Percentiles rank a stretch among this genome's conserved stretches.
Conservation (phyloP, 2,329 filamentous ascomycete genomes). For the Epichloe glyceriae region DNA sequence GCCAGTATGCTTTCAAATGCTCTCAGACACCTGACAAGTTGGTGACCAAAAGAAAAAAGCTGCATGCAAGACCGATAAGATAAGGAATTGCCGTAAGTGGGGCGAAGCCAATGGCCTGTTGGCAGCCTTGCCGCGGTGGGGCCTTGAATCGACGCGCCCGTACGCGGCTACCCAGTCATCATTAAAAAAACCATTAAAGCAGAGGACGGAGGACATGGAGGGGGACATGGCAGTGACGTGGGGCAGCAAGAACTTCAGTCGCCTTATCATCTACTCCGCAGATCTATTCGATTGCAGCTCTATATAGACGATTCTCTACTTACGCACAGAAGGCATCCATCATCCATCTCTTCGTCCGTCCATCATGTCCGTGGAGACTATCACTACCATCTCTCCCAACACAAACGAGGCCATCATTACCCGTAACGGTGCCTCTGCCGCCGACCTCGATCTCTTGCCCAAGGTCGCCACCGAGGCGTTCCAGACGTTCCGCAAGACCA, state of each 20-base stretch:
- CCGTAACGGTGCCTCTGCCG: conserved; percentile 57
- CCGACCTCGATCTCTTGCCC: conserved; percentile 61
- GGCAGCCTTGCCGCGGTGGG: conserved; percentile 3
- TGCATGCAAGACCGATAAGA: conserved; percentile 1
- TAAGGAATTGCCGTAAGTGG: background rate
- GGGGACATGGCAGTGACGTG: background rate
- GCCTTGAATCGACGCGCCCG: conserved; percentile 1
- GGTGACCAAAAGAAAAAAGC: background rate
- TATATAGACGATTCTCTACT: background rate
- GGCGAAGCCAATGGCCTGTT: background rate
- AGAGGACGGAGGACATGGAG: background rate
- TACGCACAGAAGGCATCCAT: background rate
- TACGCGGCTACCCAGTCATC: conserved; percentile 1
- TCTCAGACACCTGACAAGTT: background rate
- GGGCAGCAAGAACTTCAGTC: background rate
- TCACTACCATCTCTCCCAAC: conserved; percentile 76
- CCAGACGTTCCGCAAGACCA: conserved; percentile 60
- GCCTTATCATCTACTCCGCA: background rate
- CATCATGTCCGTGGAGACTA: conserved; percentile 49
- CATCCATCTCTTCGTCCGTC: background rate
- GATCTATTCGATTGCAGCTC: background rate
- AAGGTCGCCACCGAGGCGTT: conserved; percentile 63
- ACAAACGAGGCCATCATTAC: conserved; percentile 77
- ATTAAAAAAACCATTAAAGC: too few relatives aligned
- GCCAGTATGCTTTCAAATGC: background rate